A percentile compares a stretch with the other conserved stretches of the same genome.
These are phyloP conservation scores for Kurtzmaniella fragi DNA, from an alignment of 805 yeast species.

Conservation along the genomic window DNA sequence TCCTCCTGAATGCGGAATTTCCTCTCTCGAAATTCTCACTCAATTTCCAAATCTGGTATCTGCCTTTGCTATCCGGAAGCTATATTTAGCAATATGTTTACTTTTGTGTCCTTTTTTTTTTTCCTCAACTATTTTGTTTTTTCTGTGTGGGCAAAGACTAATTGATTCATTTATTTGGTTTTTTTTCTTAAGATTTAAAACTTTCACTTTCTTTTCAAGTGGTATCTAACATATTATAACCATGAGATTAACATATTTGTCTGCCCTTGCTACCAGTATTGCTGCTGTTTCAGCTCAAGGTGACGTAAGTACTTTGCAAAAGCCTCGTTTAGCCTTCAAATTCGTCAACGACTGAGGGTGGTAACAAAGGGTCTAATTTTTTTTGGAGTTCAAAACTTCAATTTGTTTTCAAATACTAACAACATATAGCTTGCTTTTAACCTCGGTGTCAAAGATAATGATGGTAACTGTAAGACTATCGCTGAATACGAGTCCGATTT, in stretches of 20 bases:
- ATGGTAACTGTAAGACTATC: slow-evolving; percentile 72
- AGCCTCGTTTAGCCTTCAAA: background rate
- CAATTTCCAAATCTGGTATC: too few relatives aligned
- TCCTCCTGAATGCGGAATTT: too few relatives aligned
- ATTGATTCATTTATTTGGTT: too few relatives aligned
- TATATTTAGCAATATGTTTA: too few relatives aligned
- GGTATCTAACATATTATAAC: slow-evolving; percentile 3
- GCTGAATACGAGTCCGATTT: slow-evolving; percentile 70
- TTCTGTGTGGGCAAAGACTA: too few relatives aligned
- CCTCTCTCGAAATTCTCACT: too few relatives aligned
- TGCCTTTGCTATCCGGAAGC: too few relatives aligned
- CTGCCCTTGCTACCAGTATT: slow-evolving; percentile 45
- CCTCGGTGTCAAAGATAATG: slow-evolving; percentile 75
- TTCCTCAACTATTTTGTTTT: too few relatives aligned
- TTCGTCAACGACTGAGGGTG: background rate
- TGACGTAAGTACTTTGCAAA: slow-evolving; percentile 32
- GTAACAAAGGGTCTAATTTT: background rate
- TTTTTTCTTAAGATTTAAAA: background rate
- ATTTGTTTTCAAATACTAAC: slow-evolving; percentile 7
- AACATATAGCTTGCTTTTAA: slow-evolving; percentile 61
- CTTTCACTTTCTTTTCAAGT: slow-evolving; percentile 2
- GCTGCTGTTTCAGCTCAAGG: slow-evolving; percentile 56
- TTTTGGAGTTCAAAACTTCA: background rate
- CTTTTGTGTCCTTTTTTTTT: too few relatives aligned
- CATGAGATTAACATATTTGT: slow-evolving; percentile 28